Percentiles rank a stretch among this genome's conserved stretches.
These are phyloP conservation scores for Ilex paraguariensis DNA, from an alignment of 305 asterid genomes.

Conservation along the genomic window DNA sequence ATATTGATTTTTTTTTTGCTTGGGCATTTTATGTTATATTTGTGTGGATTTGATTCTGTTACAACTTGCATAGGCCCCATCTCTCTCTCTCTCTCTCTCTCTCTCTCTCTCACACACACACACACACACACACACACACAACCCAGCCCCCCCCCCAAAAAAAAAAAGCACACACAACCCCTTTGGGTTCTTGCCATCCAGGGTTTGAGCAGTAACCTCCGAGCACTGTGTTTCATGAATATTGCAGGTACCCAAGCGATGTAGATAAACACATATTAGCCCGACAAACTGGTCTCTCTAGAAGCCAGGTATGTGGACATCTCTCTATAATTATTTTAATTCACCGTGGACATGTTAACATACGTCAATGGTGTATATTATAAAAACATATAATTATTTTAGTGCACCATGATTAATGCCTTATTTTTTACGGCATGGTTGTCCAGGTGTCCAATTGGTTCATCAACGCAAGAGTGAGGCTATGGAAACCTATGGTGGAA, in stretches of 20 bases:
- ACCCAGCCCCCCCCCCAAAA: too few relatives aligned
- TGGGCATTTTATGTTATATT: conserved; percentile 22
- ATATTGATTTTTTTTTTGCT: conserved; percentile 10
- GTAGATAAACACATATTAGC: conserved; percentile 93
- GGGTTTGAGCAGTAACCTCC: too few relatives aligned
- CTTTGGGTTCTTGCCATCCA: too few relatives aligned
- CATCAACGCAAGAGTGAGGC: conserved; percentile 32
- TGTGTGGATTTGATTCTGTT: conserved; percentile 35
- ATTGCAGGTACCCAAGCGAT: conserved; percentile 93
- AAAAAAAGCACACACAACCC: too few relatives aligned
- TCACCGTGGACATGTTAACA: background rate
- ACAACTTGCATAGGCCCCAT: conserved; percentile 37
- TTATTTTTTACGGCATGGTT: background rate
- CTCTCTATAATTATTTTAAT: conserved; percentile 18
- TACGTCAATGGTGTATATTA: too few relatives aligned
- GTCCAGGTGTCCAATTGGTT: conserved; percentile 30
- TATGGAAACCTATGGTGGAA: conserved; percentile 37
- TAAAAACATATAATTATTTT: too few relatives aligned
- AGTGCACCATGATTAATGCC: background rate
- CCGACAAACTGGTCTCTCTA: conserved; percentile 97
- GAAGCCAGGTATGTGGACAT: conserved; percentile 87
- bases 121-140: too few relatives aligned
- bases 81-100: conserved; percentile 5
- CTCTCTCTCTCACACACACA: background rate
- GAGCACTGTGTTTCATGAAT: too few relatives aligned